Evolutionary conservation across 164 flowering plant genomes (phyloP).

Genomic region (Cinnamomum chago): DNA sequence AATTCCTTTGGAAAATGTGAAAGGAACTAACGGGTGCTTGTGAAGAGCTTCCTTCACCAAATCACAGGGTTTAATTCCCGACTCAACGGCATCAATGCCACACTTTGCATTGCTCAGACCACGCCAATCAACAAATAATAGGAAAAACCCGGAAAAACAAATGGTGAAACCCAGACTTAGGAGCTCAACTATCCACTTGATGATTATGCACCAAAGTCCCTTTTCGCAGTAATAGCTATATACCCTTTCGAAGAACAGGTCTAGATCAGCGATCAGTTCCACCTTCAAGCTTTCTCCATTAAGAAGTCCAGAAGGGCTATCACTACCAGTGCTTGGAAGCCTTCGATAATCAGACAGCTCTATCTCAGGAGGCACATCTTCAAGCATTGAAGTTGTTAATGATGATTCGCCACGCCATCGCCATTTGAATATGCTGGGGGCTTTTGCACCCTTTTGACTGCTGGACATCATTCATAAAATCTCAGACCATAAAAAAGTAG

Average conservation of each 20-base stretch:
- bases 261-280: slow-evolving; percentile 84
- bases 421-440: slow-evolving; percentile 58
- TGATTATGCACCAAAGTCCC: slow-evolving; percentile 94
- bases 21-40: slow-evolving; percentile 77
- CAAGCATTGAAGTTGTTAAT: slow-evolving; percentile 48
- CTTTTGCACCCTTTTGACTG: slow-evolving; percentile 44
- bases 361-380: slow-evolving; percentile 70
- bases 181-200: slow-evolving; percentile 94
- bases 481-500: slow-evolving; percentile 31
- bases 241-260: slow-evolving; percentile 89
- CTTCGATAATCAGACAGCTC: slow-evolving; percentile 77
- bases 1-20: slow-evolving; percentile 66
- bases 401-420: slow-evolving; percentile 51
- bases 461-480: slow-evolving; percentile 70
- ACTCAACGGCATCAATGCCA: slow-evolving; percentile 97
- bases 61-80: slow-evolving; percentile 93
- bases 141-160: slow-evolving; percentile 88
- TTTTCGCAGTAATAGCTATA: slow-evolving; percentile 93
- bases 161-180: slow-evolving; percentile 77
- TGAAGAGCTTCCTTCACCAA: slow-evolving; percentile 84
- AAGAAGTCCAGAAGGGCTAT: slow-evolving; percentile 96
- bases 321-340: slow-evolving; percentile 80
- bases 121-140: slow-evolving; percentile 87
- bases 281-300: slow-evolving; percentile 74
- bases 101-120: slow-evolving; percentile 94